Conservation (phyloP, 2,329 filamentous ascomycete species). For the Penicillium olsonii region DNA sequence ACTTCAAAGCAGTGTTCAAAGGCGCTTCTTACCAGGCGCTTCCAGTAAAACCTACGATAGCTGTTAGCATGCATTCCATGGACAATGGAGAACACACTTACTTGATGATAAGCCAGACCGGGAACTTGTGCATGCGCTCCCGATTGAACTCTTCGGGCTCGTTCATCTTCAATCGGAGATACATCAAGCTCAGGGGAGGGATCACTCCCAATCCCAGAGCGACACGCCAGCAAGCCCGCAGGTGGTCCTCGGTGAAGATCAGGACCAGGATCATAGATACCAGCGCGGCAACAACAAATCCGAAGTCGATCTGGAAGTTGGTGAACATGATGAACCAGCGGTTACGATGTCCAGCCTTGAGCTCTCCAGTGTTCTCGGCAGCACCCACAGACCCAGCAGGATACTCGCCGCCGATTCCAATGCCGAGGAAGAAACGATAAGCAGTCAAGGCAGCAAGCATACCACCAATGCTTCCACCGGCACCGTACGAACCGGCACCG, state of each 20-base stretch:
- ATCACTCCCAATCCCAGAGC: conserved; percentile 75
- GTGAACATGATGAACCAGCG: conserved; percentile 90
- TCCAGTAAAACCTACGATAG: conserved; percentile 66
- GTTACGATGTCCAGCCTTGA: conserved; percentile 79
- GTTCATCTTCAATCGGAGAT: conserved; percentile 70
- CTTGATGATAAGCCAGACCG: conserved; percentile 53
- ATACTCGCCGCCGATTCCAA: conserved; percentile 70
- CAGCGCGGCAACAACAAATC: conserved; percentile 78
- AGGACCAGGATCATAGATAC: conserved; percentile 68
- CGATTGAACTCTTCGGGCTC: conserved; percentile 77
- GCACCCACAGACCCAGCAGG: conserved; percentile 72
- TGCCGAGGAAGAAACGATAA: conserved; percentile 79
- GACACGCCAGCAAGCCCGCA: conserved; percentile 77
- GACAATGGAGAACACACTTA: conserved; percentile 25
- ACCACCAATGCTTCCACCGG: conserved; percentile 65
- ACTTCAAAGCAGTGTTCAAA: background rate
- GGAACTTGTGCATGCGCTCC: conserved; percentile 67
- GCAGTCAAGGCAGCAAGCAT: conserved; percentile 78
- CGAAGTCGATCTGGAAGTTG: conserved; percentile 82
- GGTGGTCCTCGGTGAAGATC: conserved; percentile 62
- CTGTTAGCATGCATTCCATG: conserved; percentile 43
- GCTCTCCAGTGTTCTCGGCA: conserved; percentile 79
- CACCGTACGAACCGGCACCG: conserved; percentile 74
- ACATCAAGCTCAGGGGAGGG: conserved; percentile 72
- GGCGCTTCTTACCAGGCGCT: conserved; percentile 54